Percentiles rank a stretch among this genome's conserved stretches.
Evolutionary conservation across 345 rosid genomes (phyloP).

Genomic region (Ricinus communis): DNA sequence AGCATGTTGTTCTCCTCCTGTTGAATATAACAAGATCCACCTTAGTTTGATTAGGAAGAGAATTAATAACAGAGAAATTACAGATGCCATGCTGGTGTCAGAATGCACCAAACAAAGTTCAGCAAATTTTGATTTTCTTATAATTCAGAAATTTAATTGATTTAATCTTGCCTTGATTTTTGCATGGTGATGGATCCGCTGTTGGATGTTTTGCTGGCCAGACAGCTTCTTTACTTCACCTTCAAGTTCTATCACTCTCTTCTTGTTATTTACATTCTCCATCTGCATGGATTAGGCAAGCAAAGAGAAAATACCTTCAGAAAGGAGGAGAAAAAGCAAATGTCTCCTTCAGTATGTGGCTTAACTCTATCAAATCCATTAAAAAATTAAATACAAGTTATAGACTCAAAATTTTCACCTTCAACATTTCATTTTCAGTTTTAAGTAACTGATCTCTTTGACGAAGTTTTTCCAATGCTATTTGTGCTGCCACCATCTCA

Average conservation of each 20-base stretch:
- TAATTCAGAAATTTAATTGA: background rate
- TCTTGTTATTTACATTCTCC: slow-evolving; percentile 68
- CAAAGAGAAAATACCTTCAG: too few species aligned
- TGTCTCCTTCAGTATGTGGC: background rate
- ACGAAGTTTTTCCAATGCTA: slow-evolving; percentile 68
- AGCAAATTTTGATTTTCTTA: background rate
- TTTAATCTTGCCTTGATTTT: slow-evolving; percentile 76
- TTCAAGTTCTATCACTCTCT: slow-evolving; percentile 64
- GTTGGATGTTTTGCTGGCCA: slow-evolving; percentile 86
- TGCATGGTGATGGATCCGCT: slow-evolving; percentile 86
- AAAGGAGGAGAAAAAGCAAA: background rate
- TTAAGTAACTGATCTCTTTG: slow-evolving; percentile 64
- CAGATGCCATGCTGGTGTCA: background rate
- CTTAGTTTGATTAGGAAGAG: background rate
- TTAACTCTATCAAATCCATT: background rate
- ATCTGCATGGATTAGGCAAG: slow-evolving; percentile 43
- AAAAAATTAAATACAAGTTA: background rate
- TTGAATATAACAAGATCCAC: slow-evolving; percentile 21
- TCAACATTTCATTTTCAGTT: slow-evolving; percentile 75
- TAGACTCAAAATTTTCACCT: slow-evolving; percentile 43
- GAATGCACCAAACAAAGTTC: background rate
- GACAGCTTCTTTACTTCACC: slow-evolving; percentile 75
- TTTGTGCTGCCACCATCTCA: slow-evolving; percentile 66
- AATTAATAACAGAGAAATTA: background rate
- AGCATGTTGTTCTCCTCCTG: slow-evolving; percentile 90